phyloP scores from a whole-genome alignment of 306 rosid genomes.

The Lathyrus oleraceus region DNA sequence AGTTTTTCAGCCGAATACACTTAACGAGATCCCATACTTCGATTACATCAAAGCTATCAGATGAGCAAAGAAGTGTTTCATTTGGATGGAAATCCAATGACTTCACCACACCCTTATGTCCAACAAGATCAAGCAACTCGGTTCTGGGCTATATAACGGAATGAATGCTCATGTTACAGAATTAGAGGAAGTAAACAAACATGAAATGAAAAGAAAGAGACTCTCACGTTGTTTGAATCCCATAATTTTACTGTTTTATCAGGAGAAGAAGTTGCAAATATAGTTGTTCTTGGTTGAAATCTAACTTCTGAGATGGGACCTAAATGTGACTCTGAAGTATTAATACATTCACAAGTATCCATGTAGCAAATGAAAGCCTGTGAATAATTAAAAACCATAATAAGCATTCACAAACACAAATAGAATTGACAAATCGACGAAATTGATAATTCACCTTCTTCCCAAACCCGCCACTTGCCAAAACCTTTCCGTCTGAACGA shows the following conservation, averaged over 20 bases:
- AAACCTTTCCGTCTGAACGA: constrained; percentile 15
- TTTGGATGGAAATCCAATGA: constrained; percentile 15
- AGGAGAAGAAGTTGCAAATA: constrained; percentile 20
- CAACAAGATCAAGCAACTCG: not conserved
- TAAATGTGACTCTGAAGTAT: not conserved
- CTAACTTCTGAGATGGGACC: not conserved
- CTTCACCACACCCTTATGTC: not conserved
- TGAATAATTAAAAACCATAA: not conserved
- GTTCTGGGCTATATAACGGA: not conserved
- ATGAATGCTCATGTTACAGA: not conserved
- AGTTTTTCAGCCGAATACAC: not conserved
- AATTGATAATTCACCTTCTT: not conserved
- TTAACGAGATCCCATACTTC: not conserved
- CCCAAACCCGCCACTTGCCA: constrained; percentile 26
- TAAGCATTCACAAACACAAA: not conserved
- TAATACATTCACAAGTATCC: constrained; percentile 1
- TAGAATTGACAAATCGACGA: not conserved
- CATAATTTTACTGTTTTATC: constrained; percentile 4
- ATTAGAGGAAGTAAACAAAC: not conserved
- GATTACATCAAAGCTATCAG: constrained; percentile 8
- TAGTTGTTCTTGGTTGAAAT: not conserved
- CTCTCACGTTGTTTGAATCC: not conserved
- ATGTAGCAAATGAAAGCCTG: constrained; percentile 7
- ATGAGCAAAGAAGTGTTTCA: not conserved
- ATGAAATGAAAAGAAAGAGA: not conserved